phyloP scores from a whole-genome alignment of 345 rosid species.

The Euphorbia tirucalli region DNA sequence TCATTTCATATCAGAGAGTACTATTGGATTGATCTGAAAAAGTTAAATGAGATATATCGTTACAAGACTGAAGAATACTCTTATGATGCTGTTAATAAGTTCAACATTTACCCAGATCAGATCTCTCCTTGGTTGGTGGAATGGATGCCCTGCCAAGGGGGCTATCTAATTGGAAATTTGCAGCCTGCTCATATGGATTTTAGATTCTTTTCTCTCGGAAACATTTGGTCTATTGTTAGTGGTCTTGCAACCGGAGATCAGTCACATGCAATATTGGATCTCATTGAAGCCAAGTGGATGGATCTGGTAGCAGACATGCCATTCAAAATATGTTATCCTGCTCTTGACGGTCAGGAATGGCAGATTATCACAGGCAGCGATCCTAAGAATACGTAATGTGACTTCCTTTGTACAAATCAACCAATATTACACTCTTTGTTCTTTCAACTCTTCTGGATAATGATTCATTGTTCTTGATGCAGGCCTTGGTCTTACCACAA shows the following conservation, averaged over 20 bases:
- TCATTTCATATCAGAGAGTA: constrained; percentile 93
- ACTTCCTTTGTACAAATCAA: background rate
- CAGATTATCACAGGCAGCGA: constrained; percentile 92
- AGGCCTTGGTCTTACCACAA: constrained; percentile 99
- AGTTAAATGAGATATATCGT: constrained; percentile 34
- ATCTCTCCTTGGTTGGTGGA: constrained; percentile 94
- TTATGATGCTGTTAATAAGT: constrained; percentile 85
- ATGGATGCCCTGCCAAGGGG: constrained; percentile 88
- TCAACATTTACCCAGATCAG: constrained; percentile 96
- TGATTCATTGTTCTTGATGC: constrained; percentile 23
- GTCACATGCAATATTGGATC: constrained; percentile 69
- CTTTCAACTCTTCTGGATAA: background rate
- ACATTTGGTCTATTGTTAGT: constrained; percentile 77
- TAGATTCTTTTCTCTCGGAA: constrained; percentile 94
- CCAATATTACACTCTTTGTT: background rate
- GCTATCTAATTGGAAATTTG: constrained; percentile 85
- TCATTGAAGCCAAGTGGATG: constrained; percentile 85
- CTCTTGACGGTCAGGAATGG: constrained; percentile 91
- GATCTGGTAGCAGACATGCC: constrained; percentile 96
- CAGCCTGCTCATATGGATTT: constrained; percentile 99
- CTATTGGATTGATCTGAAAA: constrained; percentile 72
- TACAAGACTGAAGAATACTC: constrained; percentile 78
- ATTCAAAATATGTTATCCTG: constrained; percentile 87
- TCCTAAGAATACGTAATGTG: constrained; percentile 88
- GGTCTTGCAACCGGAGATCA: constrained; percentile 70